Conservation (phyloP, 2,329 filamentous ascomycete species). For the Botrytis squamosa region DNA sequence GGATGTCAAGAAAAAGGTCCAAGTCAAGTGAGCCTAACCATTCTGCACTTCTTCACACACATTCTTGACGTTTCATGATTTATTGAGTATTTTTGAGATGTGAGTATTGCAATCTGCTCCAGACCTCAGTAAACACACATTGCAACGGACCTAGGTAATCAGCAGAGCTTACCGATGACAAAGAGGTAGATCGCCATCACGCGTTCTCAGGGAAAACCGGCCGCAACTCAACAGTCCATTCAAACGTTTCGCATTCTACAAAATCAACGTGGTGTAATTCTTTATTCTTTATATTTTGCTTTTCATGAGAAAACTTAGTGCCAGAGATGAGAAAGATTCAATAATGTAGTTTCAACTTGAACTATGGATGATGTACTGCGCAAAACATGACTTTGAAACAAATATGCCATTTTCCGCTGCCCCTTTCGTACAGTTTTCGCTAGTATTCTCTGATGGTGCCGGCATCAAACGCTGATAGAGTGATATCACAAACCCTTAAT, state of each 20-base stretch:
- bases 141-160: background rate
- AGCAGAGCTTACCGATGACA: background rate
- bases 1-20: background rate
- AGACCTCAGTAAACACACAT: background rate
- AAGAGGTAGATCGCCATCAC: background rate
- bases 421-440: no score
- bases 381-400: accelerated
- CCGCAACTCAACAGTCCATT: background rate
- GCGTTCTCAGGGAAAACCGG: background rate
- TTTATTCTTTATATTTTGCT: background rate
- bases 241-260: background rate
- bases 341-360: no score
- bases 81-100: background rate
- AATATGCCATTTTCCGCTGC: background rate
- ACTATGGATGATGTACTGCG: background rate
- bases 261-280: background rate
- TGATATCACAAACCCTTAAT: no score
- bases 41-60: background rate
- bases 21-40: background rate
- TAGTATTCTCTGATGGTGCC: background rate
- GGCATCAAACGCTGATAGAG: no score
- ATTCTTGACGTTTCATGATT: background rate
- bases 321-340: background rate
- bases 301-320: background rate
- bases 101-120: background rate